phyloP scores from a whole-genome alignment of 129 eudicot genomes.

The Logfia minima region DNA sequence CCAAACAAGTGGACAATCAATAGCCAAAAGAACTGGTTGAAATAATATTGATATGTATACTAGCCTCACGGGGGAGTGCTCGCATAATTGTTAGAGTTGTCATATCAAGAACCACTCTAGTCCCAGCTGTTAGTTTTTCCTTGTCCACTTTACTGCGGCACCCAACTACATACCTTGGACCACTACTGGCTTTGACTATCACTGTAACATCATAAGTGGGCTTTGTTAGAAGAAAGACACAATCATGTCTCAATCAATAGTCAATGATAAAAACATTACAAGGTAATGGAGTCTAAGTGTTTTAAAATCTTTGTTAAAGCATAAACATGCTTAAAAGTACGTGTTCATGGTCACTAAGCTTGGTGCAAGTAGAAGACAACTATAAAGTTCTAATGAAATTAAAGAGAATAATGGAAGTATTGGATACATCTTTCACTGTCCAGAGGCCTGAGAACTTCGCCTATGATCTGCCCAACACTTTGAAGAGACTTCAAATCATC shows the following conservation, averaged over 20 bases:
- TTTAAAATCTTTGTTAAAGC: neutral
- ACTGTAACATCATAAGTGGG: constrained; percentile 19
- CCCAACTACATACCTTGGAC: constrained; percentile 98
- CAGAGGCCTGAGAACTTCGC: constrained; percentile 95
- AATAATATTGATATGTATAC: neutral
- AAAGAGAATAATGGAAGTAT: constrained; percentile 7
- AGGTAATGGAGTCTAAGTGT: neutral
- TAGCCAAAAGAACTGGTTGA: neutral
- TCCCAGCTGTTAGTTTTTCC: constrained; percentile 88
- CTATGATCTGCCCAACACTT: constrained; percentile 99
- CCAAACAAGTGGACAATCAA: constrained; percentile 1
- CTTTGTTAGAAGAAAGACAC: neutral
- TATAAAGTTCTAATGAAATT: constrained; percentile 9
- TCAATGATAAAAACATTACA: neutral
- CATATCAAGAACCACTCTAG: constrained; percentile 98
- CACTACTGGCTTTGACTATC: constrained; percentile 95
- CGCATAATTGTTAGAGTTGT: constrained; percentile 97
- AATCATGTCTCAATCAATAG: neutral
- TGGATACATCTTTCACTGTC: constrained; percentile 86
- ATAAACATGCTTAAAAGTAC: neutral
- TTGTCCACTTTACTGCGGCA: constrained; percentile 98
- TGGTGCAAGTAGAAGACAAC: constrained; percentile 3
- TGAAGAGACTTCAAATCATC: constrained; percentile 98
- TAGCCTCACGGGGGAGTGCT: constrained; percentile 15
- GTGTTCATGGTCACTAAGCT: neutral